Base-by-base conservation (phyloP, 106 monocot species). In the Phalaenopsis aphrodite region DNA sequence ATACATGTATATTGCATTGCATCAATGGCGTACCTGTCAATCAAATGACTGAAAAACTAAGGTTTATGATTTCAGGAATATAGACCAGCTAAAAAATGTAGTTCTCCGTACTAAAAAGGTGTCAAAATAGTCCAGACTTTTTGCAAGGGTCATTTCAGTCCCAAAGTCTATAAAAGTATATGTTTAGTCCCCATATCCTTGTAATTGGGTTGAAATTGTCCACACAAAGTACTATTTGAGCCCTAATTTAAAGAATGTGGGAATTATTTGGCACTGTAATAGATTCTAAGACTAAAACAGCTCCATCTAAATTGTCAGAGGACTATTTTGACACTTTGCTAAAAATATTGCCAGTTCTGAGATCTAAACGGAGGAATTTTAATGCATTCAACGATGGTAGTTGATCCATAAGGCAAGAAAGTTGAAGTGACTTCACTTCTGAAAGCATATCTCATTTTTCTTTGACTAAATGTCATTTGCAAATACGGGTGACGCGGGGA, bases 1-100 rank as follows among this genome's bases (percentile, higher is more conserved):
- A 85, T 55, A 81, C 90, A 90, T 12, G 80, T 83, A 55, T 86
- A 86, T 79, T 94, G 96, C 91, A 97, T 94, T 56, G 88, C 82
- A 80, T 97, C 94, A 79, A 97, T 89, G 10, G 90, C 94, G 85
- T 82, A 92, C 86, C 96, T 96, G 77, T 45, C 56, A 86, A 82
- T 77, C 24, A 71, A 37, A 38, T 0, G 38, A 39, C 24, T 24
- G 38, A 11, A 38, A 71, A 65, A 8, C 8, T 65, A 21, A 65
- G 24, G 6, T 65, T 65, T 65, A 52, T 52, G 52, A 52, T 52
- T 1, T 61, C 24, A 24, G 9, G 24, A 5, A 24, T 65, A 65
- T 23, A 65, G 9, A 65, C 4, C 64, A 65, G 19, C 24, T 65
- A 52, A 52, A 52, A 48, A 52, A 52, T 52, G 1, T 65, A 24